phyloP scores from a whole-genome alignment of 176 grass and related monocot genomes.

The Zizania latifolia region DNA sequence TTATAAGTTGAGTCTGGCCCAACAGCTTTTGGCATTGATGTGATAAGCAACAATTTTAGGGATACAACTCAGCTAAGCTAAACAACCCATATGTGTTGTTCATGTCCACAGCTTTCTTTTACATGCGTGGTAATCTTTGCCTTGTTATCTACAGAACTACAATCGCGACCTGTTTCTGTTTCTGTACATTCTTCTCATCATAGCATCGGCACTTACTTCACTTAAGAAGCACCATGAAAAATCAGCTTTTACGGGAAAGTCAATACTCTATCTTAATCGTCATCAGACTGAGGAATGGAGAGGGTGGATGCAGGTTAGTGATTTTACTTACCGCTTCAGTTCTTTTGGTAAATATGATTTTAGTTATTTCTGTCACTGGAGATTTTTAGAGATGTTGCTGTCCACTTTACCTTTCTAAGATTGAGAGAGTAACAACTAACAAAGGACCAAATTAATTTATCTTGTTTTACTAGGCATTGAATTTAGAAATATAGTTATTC shows the following conservation, averaged over 20 bases:
- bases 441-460: constrained; percentile 2
- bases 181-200: constrained; percentile 68
- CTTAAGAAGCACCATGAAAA: constrained; percentile 75
- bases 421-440: background rate
- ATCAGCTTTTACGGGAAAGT: constrained; percentile 66
- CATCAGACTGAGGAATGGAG: constrained; percentile 89
- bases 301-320: constrained; percentile 83
- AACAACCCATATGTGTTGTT: background rate
- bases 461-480: background rate
- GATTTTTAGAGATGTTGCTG: background rate
- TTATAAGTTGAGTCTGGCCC: background rate
- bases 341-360: background rate
- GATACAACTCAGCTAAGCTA: background rate
- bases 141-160: constrained; percentile 54
- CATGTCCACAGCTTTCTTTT: background rate
- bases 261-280: constrained; percentile 69
- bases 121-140: constrained; percentile 15
- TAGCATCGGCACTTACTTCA: constrained; percentile 61
- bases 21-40: background rate
- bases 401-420: background rate
- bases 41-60: background rate
- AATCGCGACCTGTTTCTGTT: constrained; percentile 68
- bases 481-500: background rate
- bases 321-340: constrained; percentile 10
- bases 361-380: background rate